Percentiles rank a stretch among this genome's conserved stretches.
phyloP scores from a whole-genome alignment of 345 rosid species.

The Litchi chinensis region DNA sequence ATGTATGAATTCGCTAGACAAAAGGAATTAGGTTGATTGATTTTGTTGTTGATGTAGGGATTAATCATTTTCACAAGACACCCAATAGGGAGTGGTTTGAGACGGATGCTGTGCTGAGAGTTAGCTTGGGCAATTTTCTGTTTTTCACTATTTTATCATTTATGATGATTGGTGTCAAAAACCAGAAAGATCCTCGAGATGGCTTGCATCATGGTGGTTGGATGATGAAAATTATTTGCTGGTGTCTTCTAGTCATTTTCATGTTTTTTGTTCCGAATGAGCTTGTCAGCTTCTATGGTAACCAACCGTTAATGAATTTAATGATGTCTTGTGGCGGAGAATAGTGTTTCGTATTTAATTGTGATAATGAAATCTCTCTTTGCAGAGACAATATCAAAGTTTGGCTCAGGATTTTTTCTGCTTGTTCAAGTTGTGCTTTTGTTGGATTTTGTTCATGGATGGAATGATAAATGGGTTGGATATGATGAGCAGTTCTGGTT shows the following conservation, averaged over 20 bases:
- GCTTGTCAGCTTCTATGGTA: conserved; percentile 86
- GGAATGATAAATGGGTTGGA: conserved; percentile 99
- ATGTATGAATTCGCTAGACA: too few relatives aligned
- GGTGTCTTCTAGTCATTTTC: conserved; percentile 86
- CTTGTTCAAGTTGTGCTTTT: conserved; percentile 98
- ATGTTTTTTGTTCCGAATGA: conserved; percentile 98
- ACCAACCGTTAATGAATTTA: background rate
- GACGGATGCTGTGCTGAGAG: conserved; percentile 95
- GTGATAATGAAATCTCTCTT: background rate
- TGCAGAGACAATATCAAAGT: conserved; percentile 87
- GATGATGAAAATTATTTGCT: conserved; percentile 92
- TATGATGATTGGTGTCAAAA: conserved; percentile 91
- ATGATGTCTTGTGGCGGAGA: too few relatives aligned
- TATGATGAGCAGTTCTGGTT: conserved; percentile 97
- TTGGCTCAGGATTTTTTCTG: conserved; percentile 96
- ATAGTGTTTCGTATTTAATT: too few relatives aligned
- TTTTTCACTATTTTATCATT: conserved; percentile 79
- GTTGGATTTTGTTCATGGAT: conserved; percentile 96
- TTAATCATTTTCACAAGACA: conserved; percentile 83
- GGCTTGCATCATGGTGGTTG: conserved; percentile 98
- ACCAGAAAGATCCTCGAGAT: conserved; percentile 96
- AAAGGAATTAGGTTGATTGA: too few relatives aligned
- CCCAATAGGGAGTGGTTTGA: conserved; percentile 97
- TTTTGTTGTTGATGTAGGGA: conserved; percentile 59
- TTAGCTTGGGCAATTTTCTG: conserved; percentile 93